Evolutionary conservation across 2,329 filamentous ascomycete genomes (phyloP), one percentile per base, ranked within the genome.

Genomic region (Fragosphaeria purpurea): DNA sequence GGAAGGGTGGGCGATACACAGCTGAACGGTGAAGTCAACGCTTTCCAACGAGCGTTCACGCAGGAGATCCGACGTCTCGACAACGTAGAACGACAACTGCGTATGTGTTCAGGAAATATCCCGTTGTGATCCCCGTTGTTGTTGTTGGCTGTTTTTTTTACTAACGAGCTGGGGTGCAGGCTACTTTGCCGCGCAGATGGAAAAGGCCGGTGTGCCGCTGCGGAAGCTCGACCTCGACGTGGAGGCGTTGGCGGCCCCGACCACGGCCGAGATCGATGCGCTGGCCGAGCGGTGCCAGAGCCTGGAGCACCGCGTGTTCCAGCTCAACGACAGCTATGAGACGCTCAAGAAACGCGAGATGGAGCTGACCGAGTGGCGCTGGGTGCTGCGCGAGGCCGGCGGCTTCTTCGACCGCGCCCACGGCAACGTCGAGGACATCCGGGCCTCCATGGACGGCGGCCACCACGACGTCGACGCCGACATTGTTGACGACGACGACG

Each of bases 281-380:
- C 81, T 98, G 55, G 81, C 88, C 52, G 91, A 97, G 65, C 86
- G 91, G 62, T 88, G 88, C 66, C 88, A 97, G 70, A 86, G 83
- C 68, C 77, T 98, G 51, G 93, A 98, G 70, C 87, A 94, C 71
- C 82, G 93, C 55, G 82, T 98, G 58, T 84, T 82, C 52, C 91
- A 90, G 58, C 73, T 98, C 55, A 97, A 97, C 66, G 93, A 97
- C 65, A 97, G 90, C 73, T 97, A 98, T 69, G 93, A 98, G 73
- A 96, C 89, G 12, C 71, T 98, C 67, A 97, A 97, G 80, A 96
- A 93, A 74, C 83, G 91, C 52, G 93, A 97, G 73, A 88, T 95
- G 53, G 93, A 98, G 67, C 76, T 98, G 61, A 95, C 87, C 9
- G 93, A 98, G 71, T 97, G 93, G 93, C 86, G 94, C 63, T 97